Evolutionary conservation across 2,329 filamentous ascomycete species (phyloP), one percentile per base, ranked within the genome.

Genomic region (Xylaria sp.): DNA sequence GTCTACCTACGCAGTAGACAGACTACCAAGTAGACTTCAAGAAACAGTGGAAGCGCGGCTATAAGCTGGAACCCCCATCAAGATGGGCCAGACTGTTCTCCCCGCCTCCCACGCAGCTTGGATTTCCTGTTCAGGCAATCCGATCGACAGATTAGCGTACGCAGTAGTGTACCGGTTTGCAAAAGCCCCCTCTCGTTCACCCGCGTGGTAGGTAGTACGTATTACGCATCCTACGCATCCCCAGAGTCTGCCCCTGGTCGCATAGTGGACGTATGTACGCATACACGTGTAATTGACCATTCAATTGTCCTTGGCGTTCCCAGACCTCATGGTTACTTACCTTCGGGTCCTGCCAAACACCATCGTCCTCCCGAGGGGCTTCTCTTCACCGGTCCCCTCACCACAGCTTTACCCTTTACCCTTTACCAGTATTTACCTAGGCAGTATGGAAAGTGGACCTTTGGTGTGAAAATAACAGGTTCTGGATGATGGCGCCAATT

Each of bases 51-150:
- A 42, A 44, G 17, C 36, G 47, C 9, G 38, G 54, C 47, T 39
- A 22, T 27, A 29, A 42, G 39, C 11, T 29, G 17, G 3, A 57
- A 31, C 57, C 55, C 57, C 47, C 51, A 45, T 50, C 38, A 42
- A 39, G 3, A 64, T 29, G 65, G 65, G 54, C 68, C 53, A 68
- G 68, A 68, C 63, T 65, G 56, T 42, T 66, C 67, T 62, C 63
- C 50, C 66, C 64, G 45, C 49, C 57, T 62, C 20, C 45, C 56
- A 64, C 33, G 50, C 49, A 3, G 10, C 33, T 29, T 70, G 66
- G 66, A 62, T 69, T 73, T 17, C 73, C 71, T 39, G 33, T 71
- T 67, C 54, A 47, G 73, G 73, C 36, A 75, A 74, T 42, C 73
- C 73, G 73, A 67, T 20, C 50, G 45, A 36, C 39, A 39, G 56